Base-by-base conservation (phyloP, 2,329 filamentous ascomycete species). In the Colletotrichum spinosum region DNA sequence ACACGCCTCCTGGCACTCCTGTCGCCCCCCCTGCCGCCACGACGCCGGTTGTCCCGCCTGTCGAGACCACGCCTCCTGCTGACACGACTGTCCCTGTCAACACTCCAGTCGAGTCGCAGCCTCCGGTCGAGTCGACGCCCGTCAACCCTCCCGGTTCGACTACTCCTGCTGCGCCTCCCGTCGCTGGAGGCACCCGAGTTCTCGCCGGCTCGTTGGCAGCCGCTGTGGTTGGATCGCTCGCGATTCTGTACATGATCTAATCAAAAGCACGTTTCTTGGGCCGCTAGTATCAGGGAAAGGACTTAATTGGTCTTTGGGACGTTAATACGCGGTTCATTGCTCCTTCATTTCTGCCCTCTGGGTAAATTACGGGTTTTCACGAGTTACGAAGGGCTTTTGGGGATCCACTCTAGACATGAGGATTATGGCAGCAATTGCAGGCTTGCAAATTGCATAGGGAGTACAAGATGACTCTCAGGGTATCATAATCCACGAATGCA, bases 61-160 rank as follows among this genome's bases (percentile, higher is more conserved):
- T 75, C 17, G 80, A 80, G 67, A 82, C 79, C 2, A 81, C 80
- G 81, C 15, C 66, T 78, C 78, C 4, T 68, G 74, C 37, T 46
- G 64, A 62, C 57, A 51, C 44, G n/a, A 51, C 50, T 5, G 41
- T 35, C 25, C 65, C 70, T 8, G 53, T 44, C 12, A 72, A 68
- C 13, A 54, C 67, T 12, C 42, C 66, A n/a, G 55, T 69, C 8
- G 66, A 51, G 12, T 44, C 42, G 12, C 48, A 69, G 70, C 33
- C 67, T 70, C n/a, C 67, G 71, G 13, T 37, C 67, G 0, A 66
- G 5, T 68, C 73, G 8, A 70, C 74, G 17, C 65, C 72, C 51
- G 7, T 38, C 8, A 37, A 15, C 34, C 49, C 39, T 25, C 56
- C 52, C 5, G 17, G 39, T 25, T 13, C 51, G 25, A 65, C 69